Evolutionary conservation across 495 filamentous ascomycete genomes (phyloP).

Genomic region (Polyplosphaeria fusca): DNA sequence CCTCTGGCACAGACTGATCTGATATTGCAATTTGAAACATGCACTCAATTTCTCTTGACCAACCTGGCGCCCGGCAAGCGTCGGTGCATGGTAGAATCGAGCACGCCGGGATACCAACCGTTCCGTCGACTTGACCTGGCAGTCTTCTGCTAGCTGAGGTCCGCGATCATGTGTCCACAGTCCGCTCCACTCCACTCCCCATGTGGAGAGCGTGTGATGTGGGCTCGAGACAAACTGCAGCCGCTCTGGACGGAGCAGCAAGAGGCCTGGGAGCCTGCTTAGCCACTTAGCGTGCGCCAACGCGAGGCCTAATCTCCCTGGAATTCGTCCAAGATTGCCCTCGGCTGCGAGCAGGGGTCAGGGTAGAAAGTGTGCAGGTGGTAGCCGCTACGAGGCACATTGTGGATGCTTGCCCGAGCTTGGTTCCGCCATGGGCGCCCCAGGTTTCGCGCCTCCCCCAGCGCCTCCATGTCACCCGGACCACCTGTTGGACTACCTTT

Average conservation of each 20-base stretch:
- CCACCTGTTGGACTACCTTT: constrained; percentile 24
- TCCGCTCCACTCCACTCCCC: background rate
- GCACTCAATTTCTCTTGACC: background rate
- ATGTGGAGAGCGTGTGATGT: constrained; percentile 1
- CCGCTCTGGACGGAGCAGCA: background rate
- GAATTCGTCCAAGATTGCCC: constrained; percentile 31
- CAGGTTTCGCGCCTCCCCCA: constrained; percentile 19
- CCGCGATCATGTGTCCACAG: constrained; percentile 1
- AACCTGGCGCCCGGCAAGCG: too few relatives aligned
- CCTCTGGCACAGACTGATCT: background rate
- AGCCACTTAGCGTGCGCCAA: constrained; percentile 18
- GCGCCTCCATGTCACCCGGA: constrained; percentile 24
- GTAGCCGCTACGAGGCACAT: constrained; percentile 9
- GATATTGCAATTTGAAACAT: background rate
- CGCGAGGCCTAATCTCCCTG: constrained; percentile 18
- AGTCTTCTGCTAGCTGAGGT: constrained; percentile 3
- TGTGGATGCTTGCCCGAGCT: constrained; percentile 21
- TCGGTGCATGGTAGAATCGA: too few relatives aligned
- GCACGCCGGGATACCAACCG: too few relatives aligned
- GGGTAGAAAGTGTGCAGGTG: constrained; percentile 22
- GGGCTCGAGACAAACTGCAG: background rate
- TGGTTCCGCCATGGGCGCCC: constrained; percentile 23
- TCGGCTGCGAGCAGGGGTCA: constrained; percentile 11
- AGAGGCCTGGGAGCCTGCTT: background rate
- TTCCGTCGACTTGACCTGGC: too few relatives aligned